phyloP scores from a whole-genome alignment of 306 rosid genomes.

The Hippophae tibetana region DNA sequence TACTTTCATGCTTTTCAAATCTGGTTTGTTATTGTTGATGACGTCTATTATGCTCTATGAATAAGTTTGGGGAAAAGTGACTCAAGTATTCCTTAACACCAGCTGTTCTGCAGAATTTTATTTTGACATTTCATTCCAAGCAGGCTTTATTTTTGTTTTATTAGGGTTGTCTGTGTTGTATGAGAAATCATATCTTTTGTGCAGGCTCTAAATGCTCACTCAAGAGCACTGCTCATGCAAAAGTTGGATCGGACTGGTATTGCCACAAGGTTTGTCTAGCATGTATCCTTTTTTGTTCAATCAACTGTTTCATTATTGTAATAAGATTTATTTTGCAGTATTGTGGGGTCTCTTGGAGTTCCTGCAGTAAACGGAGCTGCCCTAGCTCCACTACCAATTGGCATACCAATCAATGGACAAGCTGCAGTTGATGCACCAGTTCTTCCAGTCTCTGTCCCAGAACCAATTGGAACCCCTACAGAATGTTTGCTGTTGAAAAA shows the following conservation, averaged over 20 bases:
- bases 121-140: too few species aligned
- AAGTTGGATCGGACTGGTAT: conserved; percentile 86
- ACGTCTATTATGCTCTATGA: too few species aligned
- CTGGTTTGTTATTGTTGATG: too few species aligned
- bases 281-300: background rate
- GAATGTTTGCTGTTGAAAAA: conserved; percentile 86
- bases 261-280: conserved; percentile 56
- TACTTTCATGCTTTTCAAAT: too few species aligned
- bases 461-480: conserved; percentile 79
- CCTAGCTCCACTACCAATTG: conserved; percentile 41
- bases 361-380: conserved; percentile 63
- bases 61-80: too few species aligned
- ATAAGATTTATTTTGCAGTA: conserved; percentile 36
- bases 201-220: conserved; percentile 92
- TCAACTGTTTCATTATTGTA: background rate
- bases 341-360: conserved; percentile 56
- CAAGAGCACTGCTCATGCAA: conserved; percentile 90
- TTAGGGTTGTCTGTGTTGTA: too few species aligned
- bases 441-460: conserved; percentile 40
- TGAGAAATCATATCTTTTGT: conserved; percentile 3
- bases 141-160: too few species aligned
- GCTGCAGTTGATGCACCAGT: conserved; percentile 34
- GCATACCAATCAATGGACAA: conserved; percentile 60
- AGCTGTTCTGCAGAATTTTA: too few species aligned
- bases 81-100: too few species aligned